phyloP scores from a whole-genome alignment of 2,329 filamentous ascomycete species.

The Fusarium kyushuense region DNA sequence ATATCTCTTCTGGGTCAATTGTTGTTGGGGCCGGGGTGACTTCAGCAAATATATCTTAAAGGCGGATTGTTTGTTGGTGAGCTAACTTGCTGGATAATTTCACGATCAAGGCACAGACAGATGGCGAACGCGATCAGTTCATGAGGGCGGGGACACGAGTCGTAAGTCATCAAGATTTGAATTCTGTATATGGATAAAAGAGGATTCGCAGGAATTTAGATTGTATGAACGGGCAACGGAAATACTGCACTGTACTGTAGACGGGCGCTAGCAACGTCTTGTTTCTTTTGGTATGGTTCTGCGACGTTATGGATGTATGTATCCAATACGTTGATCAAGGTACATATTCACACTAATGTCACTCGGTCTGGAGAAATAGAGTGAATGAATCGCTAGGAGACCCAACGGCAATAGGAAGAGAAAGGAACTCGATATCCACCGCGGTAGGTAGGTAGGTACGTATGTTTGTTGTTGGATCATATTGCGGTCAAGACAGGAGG shows the following conservation, averaged over 20 bases:
- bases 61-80: constrained; percentile 21
- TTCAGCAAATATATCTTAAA: constrained; percentile 10
- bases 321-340: constrained; percentile 15
- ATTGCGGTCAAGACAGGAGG: constrained; percentile 27
- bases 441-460: background rate
- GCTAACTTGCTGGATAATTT: constrained; percentile 19
- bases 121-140: constrained; percentile 28
- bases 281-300: constrained; percentile 37
- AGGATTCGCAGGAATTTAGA: constrained; percentile 25
- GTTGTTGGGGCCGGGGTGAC: constrained; percentile 34
- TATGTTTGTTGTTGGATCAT: background rate
- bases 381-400: constrained; percentile 26
- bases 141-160: constrained; percentile 7
- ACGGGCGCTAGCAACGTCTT: constrained; percentile 41
- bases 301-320: constrained; percentile 24
- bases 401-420: constrained; percentile 7
- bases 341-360: constrained; percentile 10
- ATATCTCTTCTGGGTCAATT: constrained; percentile 34
- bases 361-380: constrained; percentile 12
- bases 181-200: background rate
- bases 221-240: constrained; percentile 22
- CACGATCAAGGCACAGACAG: constrained; percentile 11
- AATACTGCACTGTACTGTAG: constrained; percentile 17
- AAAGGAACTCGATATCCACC: constrained; percentile 11
- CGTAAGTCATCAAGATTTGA: background rate